Evolutionary conservation across 257 asterid species (phyloP).

Genomic region (Knoxia roxburghii): DNA sequence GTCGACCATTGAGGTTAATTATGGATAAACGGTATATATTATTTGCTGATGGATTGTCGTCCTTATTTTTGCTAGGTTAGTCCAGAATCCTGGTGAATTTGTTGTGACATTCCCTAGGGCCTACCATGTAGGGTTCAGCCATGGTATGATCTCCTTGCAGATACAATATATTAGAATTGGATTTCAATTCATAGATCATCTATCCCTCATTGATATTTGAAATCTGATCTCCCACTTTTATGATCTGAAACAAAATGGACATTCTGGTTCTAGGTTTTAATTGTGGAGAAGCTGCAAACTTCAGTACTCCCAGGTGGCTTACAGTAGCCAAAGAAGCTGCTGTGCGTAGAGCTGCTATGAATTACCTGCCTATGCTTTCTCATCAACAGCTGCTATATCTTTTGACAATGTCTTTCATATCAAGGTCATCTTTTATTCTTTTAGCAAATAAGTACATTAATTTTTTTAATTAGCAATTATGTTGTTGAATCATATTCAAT

Average conservation of each 20-base stretch:
- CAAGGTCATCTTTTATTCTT: constrained; percentile 53
- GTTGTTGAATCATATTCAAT: neutral
- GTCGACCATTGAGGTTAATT: neutral
- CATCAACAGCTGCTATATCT: constrained; percentile 90
- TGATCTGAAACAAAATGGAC: neutral
- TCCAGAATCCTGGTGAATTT: constrained; percentile 97
- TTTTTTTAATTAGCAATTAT: neutral
- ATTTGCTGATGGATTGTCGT: constrained; percentile 9
- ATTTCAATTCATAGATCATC: neutral
- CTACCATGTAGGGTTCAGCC: constrained; percentile 96
- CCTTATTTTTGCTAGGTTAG: constrained; percentile 54
- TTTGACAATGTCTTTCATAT: constrained; percentile 90
- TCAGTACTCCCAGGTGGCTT: constrained; percentile 95
- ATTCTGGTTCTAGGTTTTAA: constrained; percentile 58
- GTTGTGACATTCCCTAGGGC: constrained; percentile 99
- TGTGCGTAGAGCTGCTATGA: constrained; percentile 96
- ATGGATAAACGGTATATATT: neutral
- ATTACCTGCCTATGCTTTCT: constrained; percentile 97
- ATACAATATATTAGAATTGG: constrained; percentile 1
- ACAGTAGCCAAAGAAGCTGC: constrained; percentile 97
- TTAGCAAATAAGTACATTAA: constrained; percentile 5
- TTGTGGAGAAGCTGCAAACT: constrained; percentile 99
- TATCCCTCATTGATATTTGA: neutral
- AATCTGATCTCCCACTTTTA: constrained; percentile 1
- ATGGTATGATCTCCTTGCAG: constrained; percentile 53